phyloP scores from a whole-genome alignment of 2,329 filamentous ascomycete species.

The Xylariaceae sp. region DNA sequence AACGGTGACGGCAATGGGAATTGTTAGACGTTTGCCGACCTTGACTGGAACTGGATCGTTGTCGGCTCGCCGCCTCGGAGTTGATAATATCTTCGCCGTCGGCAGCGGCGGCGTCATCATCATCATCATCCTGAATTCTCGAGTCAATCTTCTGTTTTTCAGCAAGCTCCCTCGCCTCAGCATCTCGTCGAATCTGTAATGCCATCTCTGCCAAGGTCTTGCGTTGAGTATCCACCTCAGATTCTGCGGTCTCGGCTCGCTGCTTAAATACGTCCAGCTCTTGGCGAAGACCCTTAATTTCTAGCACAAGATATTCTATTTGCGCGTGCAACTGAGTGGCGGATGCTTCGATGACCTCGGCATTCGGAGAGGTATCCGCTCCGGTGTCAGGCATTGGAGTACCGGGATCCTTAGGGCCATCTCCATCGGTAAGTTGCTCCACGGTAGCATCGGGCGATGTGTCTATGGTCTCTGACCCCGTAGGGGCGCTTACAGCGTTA shows the following conservation, averaged over 20 bases:
- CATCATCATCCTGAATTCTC: constrained; percentile 11
- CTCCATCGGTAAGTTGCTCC: constrained; percentile 40
- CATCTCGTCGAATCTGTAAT: constrained; percentile 68
- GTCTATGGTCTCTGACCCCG: constrained; percentile 36
- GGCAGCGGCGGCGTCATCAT: constrained; percentile 19
- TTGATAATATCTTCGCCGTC: constrained; percentile 26
- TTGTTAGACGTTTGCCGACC: constrained; percentile 32
- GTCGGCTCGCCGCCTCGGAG: constrained; percentile 15
- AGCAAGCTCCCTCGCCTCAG: constrained; percentile 49
- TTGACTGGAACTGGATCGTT: constrained; percentile 27
- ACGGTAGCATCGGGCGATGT: constrained; percentile 45
- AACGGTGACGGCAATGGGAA: constrained; percentile 40
- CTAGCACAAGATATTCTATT: constrained; percentile 69
- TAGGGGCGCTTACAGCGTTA: constrained; percentile 38
- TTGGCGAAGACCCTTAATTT: constrained; percentile 76
- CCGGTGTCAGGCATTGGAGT: constrained; percentile 17
- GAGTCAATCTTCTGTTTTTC: constrained; percentile 40
- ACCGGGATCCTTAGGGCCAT: constrained; percentile 22
- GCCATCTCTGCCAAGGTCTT: constrained; percentile 85
- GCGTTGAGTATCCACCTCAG: constrained; percentile 66
- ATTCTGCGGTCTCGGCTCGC: constrained; percentile 76
- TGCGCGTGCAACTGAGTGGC: constrained; percentile 58
- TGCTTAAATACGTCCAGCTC: constrained; percentile 75
- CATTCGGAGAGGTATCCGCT: constrained; percentile 27
- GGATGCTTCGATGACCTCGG: constrained; percentile 38